These are phyloP conservation scores for Ceratocystis albifundus DNA, from an alignment of 2,329 filamentous ascomycete species.

Conservation along the genomic window DNA sequence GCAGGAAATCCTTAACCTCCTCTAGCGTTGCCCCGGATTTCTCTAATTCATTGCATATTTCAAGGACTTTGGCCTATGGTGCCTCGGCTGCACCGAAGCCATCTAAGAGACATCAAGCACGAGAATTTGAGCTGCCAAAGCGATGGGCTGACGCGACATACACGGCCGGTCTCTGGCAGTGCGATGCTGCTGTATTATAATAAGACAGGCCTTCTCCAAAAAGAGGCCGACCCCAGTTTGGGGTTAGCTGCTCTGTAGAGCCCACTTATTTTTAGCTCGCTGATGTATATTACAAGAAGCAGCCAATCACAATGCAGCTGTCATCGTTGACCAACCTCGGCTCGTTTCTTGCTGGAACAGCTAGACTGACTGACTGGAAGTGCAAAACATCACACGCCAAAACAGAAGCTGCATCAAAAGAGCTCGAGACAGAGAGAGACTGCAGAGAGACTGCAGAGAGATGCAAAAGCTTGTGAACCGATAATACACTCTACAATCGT, in stretches of 20 bases:
- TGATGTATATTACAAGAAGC: neutral
- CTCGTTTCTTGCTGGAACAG: slow-evolving; percentile 14
- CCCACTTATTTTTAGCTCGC: neutral
- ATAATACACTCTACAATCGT: too few species aligned
- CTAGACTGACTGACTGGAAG: neutral
- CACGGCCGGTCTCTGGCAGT: neutral
- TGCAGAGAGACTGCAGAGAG: too few species aligned
- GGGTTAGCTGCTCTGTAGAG: neutral
- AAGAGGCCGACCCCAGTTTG: neutral
- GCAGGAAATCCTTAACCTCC: slow-evolving; percentile 1
- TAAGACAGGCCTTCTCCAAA: neutral
- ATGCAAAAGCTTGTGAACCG: too few species aligned
- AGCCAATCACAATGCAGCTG: slow-evolving; percentile 16
- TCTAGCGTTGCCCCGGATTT: slow-evolving; percentile 3
- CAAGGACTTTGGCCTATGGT: neutral
- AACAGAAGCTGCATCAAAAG: neutral
- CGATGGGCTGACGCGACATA: neutral
- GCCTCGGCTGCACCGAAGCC: neutral
- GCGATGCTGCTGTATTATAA: neutral
- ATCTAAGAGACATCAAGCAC: neutral
- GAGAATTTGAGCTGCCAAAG: neutral
- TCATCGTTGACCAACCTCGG: slow-evolving; percentile 21
- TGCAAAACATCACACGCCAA: neutral
- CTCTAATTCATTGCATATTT: too few species aligned
- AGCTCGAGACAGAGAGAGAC: too few species aligned